Base-by-base conservation (phyloP, 2,329 filamentous ascomycete species). In the Dothistroma pini region DNA sequence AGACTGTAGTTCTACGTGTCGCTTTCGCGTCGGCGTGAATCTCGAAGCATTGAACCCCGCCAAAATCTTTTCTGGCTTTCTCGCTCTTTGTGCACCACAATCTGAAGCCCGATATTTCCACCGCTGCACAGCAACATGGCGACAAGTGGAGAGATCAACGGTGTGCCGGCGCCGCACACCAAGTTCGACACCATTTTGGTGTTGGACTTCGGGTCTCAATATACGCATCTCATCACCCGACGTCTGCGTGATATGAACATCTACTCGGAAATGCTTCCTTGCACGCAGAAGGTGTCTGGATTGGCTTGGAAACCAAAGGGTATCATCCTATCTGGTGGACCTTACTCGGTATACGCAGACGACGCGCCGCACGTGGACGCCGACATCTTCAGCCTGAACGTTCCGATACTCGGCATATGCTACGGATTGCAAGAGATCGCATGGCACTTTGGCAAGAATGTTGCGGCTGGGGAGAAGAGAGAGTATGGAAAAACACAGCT, bases 211-310 rank as follows among this genome's bases (percentile, higher is more conserved):
- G 88, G 84, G 66, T 88, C 84, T 25, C 88, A 90, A 76, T 89
- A 87, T 71, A 87, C 85, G 47, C 89, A 92, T 75, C 80, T 93
- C 44, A 91, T 93, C 71, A 86, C 86, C 10, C 83, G 90, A 58
- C 85, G 90, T 35, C 83, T 96, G 31, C 84, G 91, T 68, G 86
- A 89, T 69, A 83, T 96, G 76, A 89, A 88, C 79, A 84, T 96
- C 75, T 96, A 90, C 80, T 86, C 86, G 63, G 92, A 96, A 79
- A 89, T 96, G 87, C 85, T 96, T 49, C 90, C 90, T 22, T 96
- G 92, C 77, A 96, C 89, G 51, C 87, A 89, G 70, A 93, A 93
- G 80, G 77, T 96, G 22, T 79, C 84, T 7, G 90, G 95, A 59
- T 83, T 96, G 35, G 74, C 81, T 52, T 96, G 84, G 81, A 91